phyloP scores from a whole-genome alignment of 2,329 filamentous ascomycete genomes.

The Penicillium sclerotigenum region DNA sequence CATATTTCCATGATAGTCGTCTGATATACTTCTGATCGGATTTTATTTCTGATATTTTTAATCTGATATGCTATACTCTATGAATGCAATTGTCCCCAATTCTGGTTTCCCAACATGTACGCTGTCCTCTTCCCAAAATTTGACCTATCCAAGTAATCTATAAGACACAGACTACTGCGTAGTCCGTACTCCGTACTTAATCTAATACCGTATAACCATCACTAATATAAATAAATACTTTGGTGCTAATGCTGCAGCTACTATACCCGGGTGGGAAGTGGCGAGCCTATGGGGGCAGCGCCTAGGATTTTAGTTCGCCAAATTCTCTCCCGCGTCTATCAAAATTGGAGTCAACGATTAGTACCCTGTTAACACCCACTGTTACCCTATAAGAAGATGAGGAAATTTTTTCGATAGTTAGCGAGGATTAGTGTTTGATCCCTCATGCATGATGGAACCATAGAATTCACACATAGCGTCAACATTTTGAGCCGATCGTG shows the following conservation, averaged over 20 bases:
- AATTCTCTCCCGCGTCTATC: constrained; percentile 11
- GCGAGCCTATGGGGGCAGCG: constrained; percentile 8
- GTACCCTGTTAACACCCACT: background rate
- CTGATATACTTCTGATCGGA: constrained; percentile 5
- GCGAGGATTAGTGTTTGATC: background rate
- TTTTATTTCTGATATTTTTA: background rate
- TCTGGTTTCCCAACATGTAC: background rate
- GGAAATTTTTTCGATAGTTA: background rate
- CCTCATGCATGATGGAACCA: background rate
- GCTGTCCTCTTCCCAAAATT: background rate
- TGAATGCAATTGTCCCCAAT: constrained; percentile 1
- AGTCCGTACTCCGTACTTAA: background rate
- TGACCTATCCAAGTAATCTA: constrained; percentile 8
- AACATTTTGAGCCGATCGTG: constrained; percentile 8
- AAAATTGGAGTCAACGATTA: background rate
- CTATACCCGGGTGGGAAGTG: constrained; percentile 10
- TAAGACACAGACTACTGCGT: background rate
- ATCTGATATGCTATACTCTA: background rate
- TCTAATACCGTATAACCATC: constrained; percentile 7
- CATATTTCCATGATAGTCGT: constrained; percentile 1
- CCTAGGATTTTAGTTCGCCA: constrained; percentile 8
- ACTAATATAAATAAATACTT: constrained; percentile 7
- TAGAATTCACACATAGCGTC: background rate
- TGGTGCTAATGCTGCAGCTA: constrained; percentile 6
- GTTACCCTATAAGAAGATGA: background rate